These are phyloP conservation scores for Pinus taeda DNA, from an alignment of 75 land plant genomes.

Conservation along the genomic window DNA sequence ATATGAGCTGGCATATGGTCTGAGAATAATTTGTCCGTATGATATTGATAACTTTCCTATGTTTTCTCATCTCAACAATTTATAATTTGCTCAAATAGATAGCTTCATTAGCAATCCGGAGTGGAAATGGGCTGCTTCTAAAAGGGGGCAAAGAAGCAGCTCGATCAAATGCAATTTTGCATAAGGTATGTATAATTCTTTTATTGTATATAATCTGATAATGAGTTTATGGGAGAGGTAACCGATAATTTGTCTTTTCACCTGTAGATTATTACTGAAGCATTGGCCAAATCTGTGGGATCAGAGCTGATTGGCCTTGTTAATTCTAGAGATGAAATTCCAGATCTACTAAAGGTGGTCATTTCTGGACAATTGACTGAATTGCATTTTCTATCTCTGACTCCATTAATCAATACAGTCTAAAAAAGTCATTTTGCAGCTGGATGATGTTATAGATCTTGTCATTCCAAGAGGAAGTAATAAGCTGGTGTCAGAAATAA, in stretches of 20 bases:
- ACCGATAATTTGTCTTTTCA: slow-evolving; percentile 2
- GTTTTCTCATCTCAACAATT: neutral
- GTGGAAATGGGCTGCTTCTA: slow-evolving; percentile 94
- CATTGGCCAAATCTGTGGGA: slow-evolving; percentile 77
- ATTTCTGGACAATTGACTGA: neutral
- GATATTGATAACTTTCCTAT: neutral
- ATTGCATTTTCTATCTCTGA: neutral
- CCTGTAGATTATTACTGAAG: slow-evolving; percentile 81
- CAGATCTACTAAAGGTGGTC: slow-evolving; percentile 92
- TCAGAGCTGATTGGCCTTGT: slow-evolving; percentile 86
- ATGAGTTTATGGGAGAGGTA: neutral
- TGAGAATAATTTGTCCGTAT: neutral
- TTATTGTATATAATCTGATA: neutral
- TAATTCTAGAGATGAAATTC: slow-evolving; percentile 90
- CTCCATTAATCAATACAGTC: neutral
- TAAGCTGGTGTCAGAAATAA: slow-evolving; percentile 88
- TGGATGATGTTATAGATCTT: slow-evolving; percentile 99
- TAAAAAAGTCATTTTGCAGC: slow-evolving; percentile 31
- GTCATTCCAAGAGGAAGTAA: slow-evolving; percentile 99
- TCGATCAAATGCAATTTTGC: slow-evolving; percentile 83
- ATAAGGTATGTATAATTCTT: slow-evolving; percentile 57
- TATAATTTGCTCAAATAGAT: slow-evolving; percentile 50
- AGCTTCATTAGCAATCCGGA: slow-evolving; percentile 86
- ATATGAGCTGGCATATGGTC: too few relatives aligned
- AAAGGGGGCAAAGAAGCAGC: slow-evolving; percentile 98